Evolutionary conservation across 371 early-diverging fungal genomes (phyloP).

Genomic region (Thermomucor indicae-seudaticae): DNA sequence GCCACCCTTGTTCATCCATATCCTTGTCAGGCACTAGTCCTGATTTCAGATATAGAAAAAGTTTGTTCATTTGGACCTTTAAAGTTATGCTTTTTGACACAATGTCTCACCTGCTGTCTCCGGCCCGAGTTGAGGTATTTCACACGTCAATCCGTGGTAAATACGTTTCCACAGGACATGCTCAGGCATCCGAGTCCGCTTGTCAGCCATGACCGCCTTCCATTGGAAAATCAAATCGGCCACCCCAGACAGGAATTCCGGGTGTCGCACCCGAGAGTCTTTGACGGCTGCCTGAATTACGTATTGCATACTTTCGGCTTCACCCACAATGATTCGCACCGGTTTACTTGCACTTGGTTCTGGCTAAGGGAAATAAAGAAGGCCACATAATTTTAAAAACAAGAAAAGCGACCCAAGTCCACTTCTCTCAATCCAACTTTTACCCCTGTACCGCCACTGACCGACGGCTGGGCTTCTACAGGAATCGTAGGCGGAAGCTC

Average conservation of each 20-base stretch:
- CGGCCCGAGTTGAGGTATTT: neutral
- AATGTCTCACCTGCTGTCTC: neutral
- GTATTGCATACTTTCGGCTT: no score
- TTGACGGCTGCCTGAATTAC: neutral
- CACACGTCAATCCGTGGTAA: neutral
- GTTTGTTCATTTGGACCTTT: no score
- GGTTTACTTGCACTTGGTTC: no score
- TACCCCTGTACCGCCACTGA: no score
- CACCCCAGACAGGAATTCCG: neutral
- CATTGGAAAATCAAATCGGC: neutral
- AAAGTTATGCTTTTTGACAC: no score
- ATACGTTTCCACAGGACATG: neutral
- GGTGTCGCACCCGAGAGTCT: neutral
- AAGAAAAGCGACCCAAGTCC: no score
- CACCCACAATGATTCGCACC: no score
- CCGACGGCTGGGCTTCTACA: no score
- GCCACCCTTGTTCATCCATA: neutral
- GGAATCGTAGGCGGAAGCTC: no score
- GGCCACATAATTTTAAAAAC: no score
- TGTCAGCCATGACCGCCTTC: neutral
- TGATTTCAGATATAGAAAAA: neutral
- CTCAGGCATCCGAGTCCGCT: neutral
- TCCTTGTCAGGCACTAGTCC: neutral
- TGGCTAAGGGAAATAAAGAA: no score
- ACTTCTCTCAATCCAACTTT: no score